Evolutionary conservation across 352 stramenopile species (phyloP), one percentile per base, ranked within the genome.

Genomic region (Phytophthora brassicae): DNA sequence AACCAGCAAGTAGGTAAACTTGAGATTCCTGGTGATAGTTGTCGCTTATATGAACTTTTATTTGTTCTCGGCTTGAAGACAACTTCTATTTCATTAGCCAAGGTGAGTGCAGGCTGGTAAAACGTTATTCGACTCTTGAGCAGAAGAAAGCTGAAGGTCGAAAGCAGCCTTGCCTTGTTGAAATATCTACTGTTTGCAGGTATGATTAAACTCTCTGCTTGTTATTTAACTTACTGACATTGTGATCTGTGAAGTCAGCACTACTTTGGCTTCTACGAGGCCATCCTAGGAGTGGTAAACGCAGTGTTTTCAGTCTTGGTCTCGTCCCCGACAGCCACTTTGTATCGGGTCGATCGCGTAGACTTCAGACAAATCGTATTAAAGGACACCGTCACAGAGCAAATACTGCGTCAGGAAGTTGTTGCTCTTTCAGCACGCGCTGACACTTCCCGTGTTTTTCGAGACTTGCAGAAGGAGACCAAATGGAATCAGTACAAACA

Each of bases 271-370:
- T 70, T 77, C 19, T 88, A 79, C 53, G 82, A 91, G 52, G 55
- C 82, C 20, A 48, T 86, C 17, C 56, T 58, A 0, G 73, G 80
- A 7, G 51, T 69, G 20, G 23, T 24, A 3, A 74, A 81, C 43
- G 75, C 77, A 7, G 64, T 67, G 1, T 89, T 81, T 49, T 90
- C 82, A 0, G 72, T 84, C 9, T 66, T 91, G 17, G 69, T 88
- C n/a, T 75, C 76, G 13, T 91, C 82, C 0, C 80, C 82, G 0
- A 79, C 64, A 16, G 76, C 74, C 11, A 70, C 84, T 5, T 53
- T 91, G 43, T 91, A 89, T 49, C 76, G 80, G 9, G 56, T 91
- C 7, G 82, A 91, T 42, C 79, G 82, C n/a, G 68, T 79, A 2
- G 82, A 89, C 38, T 89, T 91, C 33, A 74, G 82, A 9, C 79